These are phyloP conservation scores for Lasiosphaeria miniovina DNA, from an alignment of 495 filamentous ascomycete genomes.

Conservation along the genomic window DNA sequence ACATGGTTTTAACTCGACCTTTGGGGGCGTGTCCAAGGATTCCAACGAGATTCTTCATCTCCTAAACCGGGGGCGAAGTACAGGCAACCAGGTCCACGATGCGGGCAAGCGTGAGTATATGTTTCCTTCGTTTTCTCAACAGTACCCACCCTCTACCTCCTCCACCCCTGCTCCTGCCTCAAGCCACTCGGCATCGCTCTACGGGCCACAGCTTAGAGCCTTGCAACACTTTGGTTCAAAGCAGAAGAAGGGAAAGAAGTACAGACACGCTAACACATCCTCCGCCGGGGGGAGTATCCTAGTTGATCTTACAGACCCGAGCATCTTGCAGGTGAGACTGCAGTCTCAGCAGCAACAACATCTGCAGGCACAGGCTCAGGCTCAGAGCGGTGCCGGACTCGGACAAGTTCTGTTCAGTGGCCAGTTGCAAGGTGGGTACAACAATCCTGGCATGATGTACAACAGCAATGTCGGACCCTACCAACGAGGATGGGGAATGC, in stretches of 20 bases:
- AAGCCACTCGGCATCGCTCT: slow-evolving; percentile 84
- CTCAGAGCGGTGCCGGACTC: slow-evolving; percentile 66
- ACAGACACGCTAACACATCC: slow-evolving; percentile 99
- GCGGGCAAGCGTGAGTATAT: slow-evolving; percentile 95
- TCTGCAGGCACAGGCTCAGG: slow-evolving; percentile 29
- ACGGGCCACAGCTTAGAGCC: slow-evolving; percentile 77
- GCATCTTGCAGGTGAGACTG: slow-evolving; percentile 97
- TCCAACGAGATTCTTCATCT: slow-evolving; percentile 75
- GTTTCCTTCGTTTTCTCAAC: slow-evolving; percentile 66
- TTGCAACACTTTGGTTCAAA: slow-evolving; percentile 84
- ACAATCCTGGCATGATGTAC: slow-evolving; percentile 85
- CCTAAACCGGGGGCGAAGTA: slow-evolving; percentile 60
- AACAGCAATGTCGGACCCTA: slow-evolving; percentile 55
- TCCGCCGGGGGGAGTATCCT: slow-evolving; percentile 94
- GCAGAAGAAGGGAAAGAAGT: slow-evolving; percentile 99
- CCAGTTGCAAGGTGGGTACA: slow-evolving; percentile 99
- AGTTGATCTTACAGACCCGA: slow-evolving; percentile 99
- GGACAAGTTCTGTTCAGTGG: slow-evolving; percentile 85
- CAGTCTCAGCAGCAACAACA: slow-evolving; percentile 80
- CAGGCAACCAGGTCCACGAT: slow-evolving; percentile 68
- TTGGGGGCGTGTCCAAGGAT: slow-evolving; percentile 60
- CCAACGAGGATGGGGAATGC: slow-evolving; percentile 61
- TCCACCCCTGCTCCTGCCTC: slow-evolving; percentile 86
- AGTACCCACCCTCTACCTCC: slow-evolving; percentile 71
- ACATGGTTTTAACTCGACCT: slow-evolving; percentile 62